Evolutionary conservation across 2,329 filamentous ascomycete species (phyloP).

Genomic region (Pseudogymnoascus sp.): DNA sequence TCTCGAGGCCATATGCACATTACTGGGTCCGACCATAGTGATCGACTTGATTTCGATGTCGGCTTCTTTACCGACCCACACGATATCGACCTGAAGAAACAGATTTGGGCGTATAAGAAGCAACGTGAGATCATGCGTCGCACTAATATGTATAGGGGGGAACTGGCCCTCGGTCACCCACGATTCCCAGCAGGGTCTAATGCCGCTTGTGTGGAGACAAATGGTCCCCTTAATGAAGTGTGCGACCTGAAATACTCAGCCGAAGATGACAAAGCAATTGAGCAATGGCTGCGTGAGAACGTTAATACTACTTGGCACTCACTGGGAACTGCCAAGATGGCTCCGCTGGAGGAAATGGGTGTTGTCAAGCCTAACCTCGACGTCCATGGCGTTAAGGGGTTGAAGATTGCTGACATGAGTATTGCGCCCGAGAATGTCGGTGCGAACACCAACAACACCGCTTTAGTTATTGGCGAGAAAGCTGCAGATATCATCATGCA

Average conservation of each 20-base stretch:
- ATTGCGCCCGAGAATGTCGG: conserved; percentile 31
- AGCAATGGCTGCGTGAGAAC: conserved; percentile 34
- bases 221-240: conserved; percentile 22
- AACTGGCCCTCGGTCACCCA: conserved; percentile 31
- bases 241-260: conserved; percentile 31
- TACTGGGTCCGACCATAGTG: conserved; percentile 11
- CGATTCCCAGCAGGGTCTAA: conserved; percentile 32
- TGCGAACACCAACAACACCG: conserved; percentile 39
- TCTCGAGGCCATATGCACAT: conserved; percentile 1
- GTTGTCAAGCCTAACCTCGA: conserved; percentile 32
- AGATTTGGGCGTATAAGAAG: conserved; percentile 53
- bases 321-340: conserved; percentile 34
- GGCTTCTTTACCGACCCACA: conserved; percentile 45
- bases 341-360: conserved; percentile 28
- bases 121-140: conserved; percentile 48
- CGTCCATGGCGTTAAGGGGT: conserved; percentile 31
- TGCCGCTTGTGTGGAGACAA: conserved; percentile 28
- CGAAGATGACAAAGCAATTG: conserved; percentile 31
- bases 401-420: conserved; percentile 37
- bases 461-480: conserved; percentile 34
- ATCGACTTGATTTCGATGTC: conserved; percentile 39
- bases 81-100: conserved; percentile 42
- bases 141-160: conserved; percentile 39
- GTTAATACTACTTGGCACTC: conserved; percentile 34
- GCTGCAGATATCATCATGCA: conserved; percentile 33